Evolutionary conservation across 2,329 filamentous ascomycete species (phyloP), one percentile per base, ranked within the genome.

Genomic region (Pseudogymnoascus sp.): DNA sequence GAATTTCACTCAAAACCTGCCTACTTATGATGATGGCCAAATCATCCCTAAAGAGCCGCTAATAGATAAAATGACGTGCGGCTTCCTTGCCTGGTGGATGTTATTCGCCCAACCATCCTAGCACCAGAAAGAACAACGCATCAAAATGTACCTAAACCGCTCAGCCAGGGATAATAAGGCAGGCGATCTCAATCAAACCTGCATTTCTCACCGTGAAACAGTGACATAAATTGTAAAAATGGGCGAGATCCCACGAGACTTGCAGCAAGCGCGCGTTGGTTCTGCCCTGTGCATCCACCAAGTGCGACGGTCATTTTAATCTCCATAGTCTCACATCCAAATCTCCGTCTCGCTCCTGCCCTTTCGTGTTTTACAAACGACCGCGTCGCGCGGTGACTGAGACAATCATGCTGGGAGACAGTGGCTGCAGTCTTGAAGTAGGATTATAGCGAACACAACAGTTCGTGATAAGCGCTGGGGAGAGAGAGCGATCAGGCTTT

Each of bases 281-380:
- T 56, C 50, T 18, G 50, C 28, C 21, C 21, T 33, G 50, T 33
- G 50, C 21, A 18, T 35, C 50, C 50, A 56, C 50, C 5, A 33
- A 21, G 50, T 56, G 16, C 50, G 50, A 56, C 50, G 16, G 50
- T 56, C 50, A 56, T 7, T 56, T 56, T 56, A 56, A 56, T 56
- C 50, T 56, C 50, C 50, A 56, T 33, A 56, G 50, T 56, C 50
- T 35, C 50, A 56, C 50, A 56, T 56, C 50, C 50, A 56, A 56
- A 35, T 56, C 50, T 56, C 50, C 50, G 28, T 56, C 50, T 14
- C 50, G 28, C 18, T 31, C 28, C 28, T 35, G 50, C 28, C 28
- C 50, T 56, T 56, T 33, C 28, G 28, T 56, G 50, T 56, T 56
- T 33, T 56, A 56, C 50, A 56, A 56, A 56, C 50, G 50, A 56